phyloP scores from a whole-genome alignment of 164 flowering plant genomes.

The Nymphaea colorata region DNA sequence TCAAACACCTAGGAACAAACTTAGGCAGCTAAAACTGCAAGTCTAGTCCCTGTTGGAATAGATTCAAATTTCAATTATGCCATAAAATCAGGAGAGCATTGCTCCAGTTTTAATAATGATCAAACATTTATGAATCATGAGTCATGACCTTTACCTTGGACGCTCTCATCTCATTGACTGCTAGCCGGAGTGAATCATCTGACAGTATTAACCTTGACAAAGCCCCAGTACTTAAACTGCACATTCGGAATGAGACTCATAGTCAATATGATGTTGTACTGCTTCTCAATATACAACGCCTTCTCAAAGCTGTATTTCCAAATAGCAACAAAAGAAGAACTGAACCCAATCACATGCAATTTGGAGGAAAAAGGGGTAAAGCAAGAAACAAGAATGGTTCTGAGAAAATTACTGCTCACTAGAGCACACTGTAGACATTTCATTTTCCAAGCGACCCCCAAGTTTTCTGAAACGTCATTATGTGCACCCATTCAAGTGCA shows the following conservation, averaged over 20 bases:
- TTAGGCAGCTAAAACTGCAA: too few relatives aligned
- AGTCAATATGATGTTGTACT: neutral
- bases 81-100: too few relatives aligned
- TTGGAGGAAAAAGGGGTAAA: neutral
- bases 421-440: too few relatives aligned
- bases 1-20: too few relatives aligned
- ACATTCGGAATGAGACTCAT: slow-evolving; percentile 4
- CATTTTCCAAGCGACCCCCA: neutral
- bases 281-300: neutral
- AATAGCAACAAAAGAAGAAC: neutral
- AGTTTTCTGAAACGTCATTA: neutral
- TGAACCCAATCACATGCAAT: neutral
- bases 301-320: neutral
- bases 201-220: slow-evolving; percentile 72
- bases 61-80: too few relatives aligned
- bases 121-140: too few relatives aligned
- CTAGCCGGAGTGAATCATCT: slow-evolving; percentile 74
- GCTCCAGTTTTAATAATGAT: too few relatives aligned
- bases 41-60: too few relatives aligned
- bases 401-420: too few relatives aligned
- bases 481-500: neutral
- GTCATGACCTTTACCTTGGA: slow-evolving; percentile 40
- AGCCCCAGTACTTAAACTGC: slow-evolving; percentile 89
- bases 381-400: too few relatives aligned
- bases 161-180: slow-evolving; percentile 69